Base-by-base conservation (phyloP, 148 eudicot species). In the Linanthus parryae region DNA sequence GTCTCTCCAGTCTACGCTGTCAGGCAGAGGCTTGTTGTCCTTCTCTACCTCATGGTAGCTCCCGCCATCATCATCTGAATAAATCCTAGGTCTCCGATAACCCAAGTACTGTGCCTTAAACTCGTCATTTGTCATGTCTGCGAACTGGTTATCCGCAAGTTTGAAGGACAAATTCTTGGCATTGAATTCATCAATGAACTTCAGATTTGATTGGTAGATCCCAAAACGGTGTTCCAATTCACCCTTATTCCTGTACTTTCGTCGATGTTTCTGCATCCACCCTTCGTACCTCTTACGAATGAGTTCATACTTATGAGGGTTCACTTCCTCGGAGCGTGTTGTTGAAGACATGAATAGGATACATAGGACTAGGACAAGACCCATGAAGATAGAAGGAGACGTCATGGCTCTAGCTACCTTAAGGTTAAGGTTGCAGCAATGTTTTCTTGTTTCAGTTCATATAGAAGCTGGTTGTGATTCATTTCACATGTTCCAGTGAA, bases 41-140 rank as follows among this genome's bases (percentile, higher is more conserved):
- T n/a, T n/a, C n/a, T n/a, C n/a, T n/a, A n/a, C n/a, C n/a, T n/a
- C n/a, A n/a, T n/a, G n/a, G n/a, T n/a, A n/a, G n/a, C n/a, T n/a
- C n/a, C n/a, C n/a, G n/a, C n/a, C n/a, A n/a, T n/a, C n/a, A n/a
- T n/a, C n/a, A n/a, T n/a, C n/a, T n/a, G n/a, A n/a, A n/a, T n/a
- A n/a, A n/a, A n/a, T n/a, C n/a, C n/a, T n/a, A n/a, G n/a, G n/a
- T n/a, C n/a, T n/a, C n/a, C n/a, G n/a, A 48, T 52, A 56, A 44
- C 83, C 83, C 57, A 70, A 48, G 63, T 65, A 75, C 18, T 53
- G 14, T 21, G 76, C 54, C 22, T 34, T 75, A 55, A 75, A 82
- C 64, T 78, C 84, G 15, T 72, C 74, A 40, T 77, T 74, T 15
- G 81, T 74, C 73, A 82, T 58, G 61, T 78, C 88, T 8, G 81